Evolutionary conservation across 345 rosid genomes (phyloP), one percentile per base, ranked within the genome.

Genomic region (Murraya koenigii): DNA sequence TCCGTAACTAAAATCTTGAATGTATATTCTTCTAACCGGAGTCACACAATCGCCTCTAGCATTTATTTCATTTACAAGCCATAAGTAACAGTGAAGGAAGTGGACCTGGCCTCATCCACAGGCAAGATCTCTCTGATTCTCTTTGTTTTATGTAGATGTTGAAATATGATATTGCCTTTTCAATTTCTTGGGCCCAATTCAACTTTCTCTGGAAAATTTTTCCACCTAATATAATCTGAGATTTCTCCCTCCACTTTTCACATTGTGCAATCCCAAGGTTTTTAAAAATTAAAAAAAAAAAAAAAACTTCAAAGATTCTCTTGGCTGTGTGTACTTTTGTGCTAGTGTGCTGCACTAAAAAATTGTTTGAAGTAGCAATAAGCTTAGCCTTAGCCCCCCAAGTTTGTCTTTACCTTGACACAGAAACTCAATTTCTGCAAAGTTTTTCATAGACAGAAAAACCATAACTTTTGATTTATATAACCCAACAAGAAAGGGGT

Each of bases 91-190:
- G 83, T 22, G 81, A 72, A 69, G 77, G 81, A 79, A 49, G 81
- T 80, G 91, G 92, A 60, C 86, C 84, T 82, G 84, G 86, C 82
- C 78, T 81, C 88, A 77, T 85, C 87, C 83, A 59, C 69, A 76
- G 71, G 73, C 90, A 84, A 84, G 86, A 89, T 91, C 89, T 88
- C 83, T 82, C 80, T 63, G 92, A 88, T 89, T 88, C 94, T 80
- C 88, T 86, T 81, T 84, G 88, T 84, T 81, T 66, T 80, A 82
- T 30, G 20, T 71, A 64, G 91, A 85, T 82, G 69, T 77, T 74
- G 92, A 89, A 80, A 83, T 36, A 80, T 81, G 90, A 87, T 79
- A 77, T 74, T 85, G 84, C 85, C 78, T 71, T 83, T 75, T 84
- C 89, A 68, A 86, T 86, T 85, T 88, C 90, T 77, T 66, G 87